Evolutionary conservation across 768 basidiomycete species (phyloP).

Genomic region (Hygrocybe coccinea): DNA sequence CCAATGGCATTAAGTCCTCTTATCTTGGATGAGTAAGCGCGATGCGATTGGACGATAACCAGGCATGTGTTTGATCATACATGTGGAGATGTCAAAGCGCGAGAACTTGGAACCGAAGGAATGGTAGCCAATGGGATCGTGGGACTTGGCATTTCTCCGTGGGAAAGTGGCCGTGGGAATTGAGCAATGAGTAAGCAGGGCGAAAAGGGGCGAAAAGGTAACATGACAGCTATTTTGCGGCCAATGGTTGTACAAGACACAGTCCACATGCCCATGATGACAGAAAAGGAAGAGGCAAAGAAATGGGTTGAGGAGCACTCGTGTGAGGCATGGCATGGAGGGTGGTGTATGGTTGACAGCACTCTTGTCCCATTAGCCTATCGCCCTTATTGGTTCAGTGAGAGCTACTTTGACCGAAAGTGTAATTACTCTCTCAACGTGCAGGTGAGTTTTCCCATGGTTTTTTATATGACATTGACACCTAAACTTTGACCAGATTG

Average conservation of each 20-base stretch:
- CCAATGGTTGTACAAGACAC: conserved; percentile 20
- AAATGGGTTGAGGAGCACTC: conserved; percentile 32
- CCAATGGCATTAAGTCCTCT: no score
- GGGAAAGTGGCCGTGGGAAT: no score
- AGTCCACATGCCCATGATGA: conserved; percentile 24
- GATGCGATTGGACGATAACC: no score
- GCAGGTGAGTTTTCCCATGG: conserved; percentile 24
- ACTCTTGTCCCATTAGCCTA: conserved; percentile 32
- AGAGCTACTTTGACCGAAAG: conserved; percentile 37
- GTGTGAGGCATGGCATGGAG: conserved; percentile 32
- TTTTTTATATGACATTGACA: conserved; percentile 18
- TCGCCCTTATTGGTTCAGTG: conserved; percentile 30
- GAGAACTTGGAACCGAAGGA: no score
- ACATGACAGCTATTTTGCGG: conserved; percentile 26
- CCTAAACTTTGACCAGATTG: conserved; percentile 23
- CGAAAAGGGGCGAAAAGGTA: no score
- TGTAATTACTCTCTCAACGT: conserved; percentile 38
- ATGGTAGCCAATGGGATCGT: no score
- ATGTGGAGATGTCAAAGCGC: no score
- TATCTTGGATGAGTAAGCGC: no score
- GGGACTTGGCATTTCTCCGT: no score
- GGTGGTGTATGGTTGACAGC: conserved; percentile 37
- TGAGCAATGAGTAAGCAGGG: no score
- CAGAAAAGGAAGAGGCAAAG: conserved; percentile 36
- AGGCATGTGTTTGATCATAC: no score